These are phyloP conservation scores for Cordyceps tenuipes DNA, from an alignment of 2,329 filamentous ascomycete genomes.

Conservation along the genomic window DNA sequence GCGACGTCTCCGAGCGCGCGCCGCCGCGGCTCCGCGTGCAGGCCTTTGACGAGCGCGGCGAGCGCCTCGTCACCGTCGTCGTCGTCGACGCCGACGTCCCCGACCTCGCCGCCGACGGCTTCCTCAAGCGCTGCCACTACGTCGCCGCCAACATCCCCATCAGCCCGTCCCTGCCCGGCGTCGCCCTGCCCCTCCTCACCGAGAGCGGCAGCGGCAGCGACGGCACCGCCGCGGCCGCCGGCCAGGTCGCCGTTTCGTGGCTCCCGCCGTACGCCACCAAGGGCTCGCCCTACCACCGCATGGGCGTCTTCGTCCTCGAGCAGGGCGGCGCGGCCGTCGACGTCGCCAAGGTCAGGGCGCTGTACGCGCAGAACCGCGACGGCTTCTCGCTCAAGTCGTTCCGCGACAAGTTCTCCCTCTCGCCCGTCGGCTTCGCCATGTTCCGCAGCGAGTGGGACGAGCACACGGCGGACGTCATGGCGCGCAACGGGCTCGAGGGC, in stretches of 20 bases:
- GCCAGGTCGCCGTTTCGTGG: constrained; percentile 71
- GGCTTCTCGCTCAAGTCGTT: constrained; percentile 70
- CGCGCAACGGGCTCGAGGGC: constrained; percentile 63
- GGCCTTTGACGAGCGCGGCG: constrained; percentile 71
- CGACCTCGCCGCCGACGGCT: constrained; percentile 63
- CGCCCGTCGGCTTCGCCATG: constrained; percentile 72
- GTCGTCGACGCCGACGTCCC: constrained; percentile 90
- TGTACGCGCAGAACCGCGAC: constrained; percentile 44
- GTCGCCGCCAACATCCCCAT: constrained; percentile 61
- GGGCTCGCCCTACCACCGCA: constrained; percentile 82
- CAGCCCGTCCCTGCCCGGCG: constrained; percentile 43
- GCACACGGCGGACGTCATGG: constrained; percentile 79
- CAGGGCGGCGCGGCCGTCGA: constrained; percentile 57
- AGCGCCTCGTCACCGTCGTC: constrained; percentile 74
- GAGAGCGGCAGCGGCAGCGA: constrained; percentile 27
- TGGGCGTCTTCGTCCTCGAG: constrained; percentile 75
- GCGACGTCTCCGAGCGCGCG: constrained; percentile 60
- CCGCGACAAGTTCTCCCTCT: constrained; percentile 58
- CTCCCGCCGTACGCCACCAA: constrained; percentile 80
- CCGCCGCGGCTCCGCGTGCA: constrained; percentile 76
- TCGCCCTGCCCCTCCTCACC: constrained; percentile 55
- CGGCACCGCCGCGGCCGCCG: constrained; percentile 36
- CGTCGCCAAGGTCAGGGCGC: constrained; percentile 44
- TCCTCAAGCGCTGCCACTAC: constrained; percentile 78
- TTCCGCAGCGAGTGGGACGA: constrained; percentile 92